Evolutionary conservation across 1,139 yeast genomes (phyloP), one percentile per base, ranked within the genome.

Genomic region (Schwanniomyces etchellsii): DNA sequence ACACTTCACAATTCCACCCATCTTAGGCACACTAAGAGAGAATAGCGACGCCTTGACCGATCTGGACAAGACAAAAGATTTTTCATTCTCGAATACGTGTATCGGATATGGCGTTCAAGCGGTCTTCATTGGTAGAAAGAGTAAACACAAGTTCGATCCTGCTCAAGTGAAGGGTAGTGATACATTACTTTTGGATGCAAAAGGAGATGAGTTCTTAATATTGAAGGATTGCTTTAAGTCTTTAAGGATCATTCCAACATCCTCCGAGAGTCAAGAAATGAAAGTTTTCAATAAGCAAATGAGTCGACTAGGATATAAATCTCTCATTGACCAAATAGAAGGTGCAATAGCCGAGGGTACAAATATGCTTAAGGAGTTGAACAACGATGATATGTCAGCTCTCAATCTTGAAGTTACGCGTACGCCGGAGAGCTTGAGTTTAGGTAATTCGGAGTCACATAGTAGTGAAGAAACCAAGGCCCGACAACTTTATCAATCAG

Each of bases 161-260:
- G 34, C 40, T 7, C 34, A 42, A 2, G 39, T 43, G 32, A 43
- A 44, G 13, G 36, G 34, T 7, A 34, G 33, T 10, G 44, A 50
- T 27, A 55, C 61, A 5, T 50, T 47, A 28, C 53, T 63, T 39
- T 51, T 62, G 28, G 64, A 64, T 40, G 45, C 57, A 24, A 42
- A 39, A 16, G 70, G 70, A 41, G 70, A 64, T 37, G 72, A 66
- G 42, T 64, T 55, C 41, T 57, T 64, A 20, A 64, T 66, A 30
- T 49, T 64, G 29, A 62, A 61, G 36, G 65, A 64, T 30, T 34
- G 42, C 11, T 39, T 42, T 10, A 45, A 47, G n/a, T 47, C 45
- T 17, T 43, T 65, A 7, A 51, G 69, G 28, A 52, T 66, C 7
- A 39, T 60, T 4, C 64, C 54, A 16, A 12, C 9, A n/a, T 18